Conservation (phyloP, 1,284 basidiomycete genomes). For the Tylopilus sp. region DNA sequence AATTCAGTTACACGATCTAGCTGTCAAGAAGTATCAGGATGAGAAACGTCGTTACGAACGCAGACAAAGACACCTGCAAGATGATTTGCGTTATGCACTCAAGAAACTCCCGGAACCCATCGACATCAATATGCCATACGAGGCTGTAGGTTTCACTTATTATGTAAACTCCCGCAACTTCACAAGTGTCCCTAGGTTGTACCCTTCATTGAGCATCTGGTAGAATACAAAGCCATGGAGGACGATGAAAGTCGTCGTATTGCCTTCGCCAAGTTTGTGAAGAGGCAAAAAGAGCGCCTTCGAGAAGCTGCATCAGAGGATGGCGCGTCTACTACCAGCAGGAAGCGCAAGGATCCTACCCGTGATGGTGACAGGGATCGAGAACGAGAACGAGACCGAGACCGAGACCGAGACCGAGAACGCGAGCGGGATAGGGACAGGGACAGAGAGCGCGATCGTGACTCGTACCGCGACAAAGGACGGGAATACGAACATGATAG, state of each 20-base stretch:
- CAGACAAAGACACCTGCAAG: constrained; percentile 81
- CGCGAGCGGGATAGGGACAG: constrained; percentile 38
- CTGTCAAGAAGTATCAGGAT: constrained; percentile 72
- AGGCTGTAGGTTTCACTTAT: constrained; percentile 54
- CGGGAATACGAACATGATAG: constrained; percentile 35
- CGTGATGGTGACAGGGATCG: constrained; percentile 43
- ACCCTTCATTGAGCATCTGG: constrained; percentile 71
- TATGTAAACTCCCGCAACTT: background rate
- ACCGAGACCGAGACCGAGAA: constrained; percentile 36
- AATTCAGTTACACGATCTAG: constrained; percentile 63
- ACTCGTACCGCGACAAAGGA: constrained; percentile 32
- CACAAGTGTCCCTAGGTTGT: constrained; percentile 46
- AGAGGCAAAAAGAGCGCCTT: constrained; percentile 82
- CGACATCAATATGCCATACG: constrained; percentile 70
- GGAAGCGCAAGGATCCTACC: constrained; percentile 68
- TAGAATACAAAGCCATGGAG: constrained; percentile 80
- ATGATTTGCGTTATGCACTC: constrained; percentile 94
- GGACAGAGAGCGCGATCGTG: constrained; percentile 38
- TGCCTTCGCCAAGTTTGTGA: constrained; percentile 83
- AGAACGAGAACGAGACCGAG: constrained; percentile 37
- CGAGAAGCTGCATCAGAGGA: constrained; percentile 77
- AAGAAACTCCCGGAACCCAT: constrained; percentile 83
- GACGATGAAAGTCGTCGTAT: constrained; percentile 76
- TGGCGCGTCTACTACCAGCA: constrained; percentile 70
- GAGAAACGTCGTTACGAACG: constrained; percentile 81